Conservation (phyloP, 2,329 filamentous ascomycete species). For the Stenocarpella maydis region DNA sequence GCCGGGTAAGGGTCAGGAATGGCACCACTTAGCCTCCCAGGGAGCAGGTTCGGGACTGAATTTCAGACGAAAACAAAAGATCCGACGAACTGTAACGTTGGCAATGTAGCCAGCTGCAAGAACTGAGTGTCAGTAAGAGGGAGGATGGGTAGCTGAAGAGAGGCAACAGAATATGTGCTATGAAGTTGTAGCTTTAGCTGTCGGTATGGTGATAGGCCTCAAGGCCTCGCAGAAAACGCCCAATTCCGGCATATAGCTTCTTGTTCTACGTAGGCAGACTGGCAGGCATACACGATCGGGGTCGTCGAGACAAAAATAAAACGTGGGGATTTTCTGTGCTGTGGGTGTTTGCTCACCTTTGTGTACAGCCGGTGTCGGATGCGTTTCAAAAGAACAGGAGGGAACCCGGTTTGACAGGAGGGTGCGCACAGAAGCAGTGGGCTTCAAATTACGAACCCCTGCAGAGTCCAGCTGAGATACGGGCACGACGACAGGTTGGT, state of each 20-base stretch:
- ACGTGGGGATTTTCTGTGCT: conserved; percentile 11
- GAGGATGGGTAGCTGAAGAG: too few species aligned
- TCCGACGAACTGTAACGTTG: conserved; percentile 16
- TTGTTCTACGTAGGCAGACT: neutral
- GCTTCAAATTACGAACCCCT: neutral
- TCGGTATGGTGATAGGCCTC: neutral
- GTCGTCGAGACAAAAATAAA: conserved; percentile 12
- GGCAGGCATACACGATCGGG: conserved; percentile 8
- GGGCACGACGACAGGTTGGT: neutral
- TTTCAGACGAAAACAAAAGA: conserved; percentile 4
- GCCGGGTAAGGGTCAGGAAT: neutral
- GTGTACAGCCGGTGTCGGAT: conserved; percentile 35
- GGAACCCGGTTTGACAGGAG: conserved; percentile 26
- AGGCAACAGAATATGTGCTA: neutral
- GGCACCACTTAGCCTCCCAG: neutral
- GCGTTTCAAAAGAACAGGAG: conserved; percentile 37
- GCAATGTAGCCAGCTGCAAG: conserved; percentile 2
- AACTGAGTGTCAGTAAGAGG: neutral
- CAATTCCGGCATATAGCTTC: neutral
- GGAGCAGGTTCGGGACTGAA: neutral
- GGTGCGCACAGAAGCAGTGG: conserved; percentile 3
- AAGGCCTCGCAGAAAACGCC: neutral
- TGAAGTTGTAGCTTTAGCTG: conserved; percentile 4
- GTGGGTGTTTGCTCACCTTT: conserved; percentile 31
- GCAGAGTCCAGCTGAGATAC: neutral